Evolutionary conservation across 345 rosid species (phyloP).

Genomic region (Heritiera fomes): DNA sequence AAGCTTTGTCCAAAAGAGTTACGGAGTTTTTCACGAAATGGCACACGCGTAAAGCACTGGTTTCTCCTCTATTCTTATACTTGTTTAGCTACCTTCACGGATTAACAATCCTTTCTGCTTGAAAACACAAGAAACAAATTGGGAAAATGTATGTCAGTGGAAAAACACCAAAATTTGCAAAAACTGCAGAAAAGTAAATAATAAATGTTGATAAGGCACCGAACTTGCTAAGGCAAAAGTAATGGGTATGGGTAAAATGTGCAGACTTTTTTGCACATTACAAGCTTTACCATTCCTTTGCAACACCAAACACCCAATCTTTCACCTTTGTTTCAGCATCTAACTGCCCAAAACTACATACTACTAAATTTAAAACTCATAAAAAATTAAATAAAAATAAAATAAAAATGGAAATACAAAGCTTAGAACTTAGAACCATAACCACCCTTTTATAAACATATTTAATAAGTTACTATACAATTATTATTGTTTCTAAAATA

Average conservation of each 20-base stretch:
- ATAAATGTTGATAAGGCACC: slow-evolving; percentile 33
- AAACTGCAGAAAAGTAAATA: slow-evolving; percentile 21
- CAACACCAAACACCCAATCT: slow-evolving; percentile 17
- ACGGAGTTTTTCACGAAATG: slow-evolving; percentile 29
- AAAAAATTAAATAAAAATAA: neutral
- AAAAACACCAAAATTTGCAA: slow-evolving; percentile 32
- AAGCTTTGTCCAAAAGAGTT: neutral
- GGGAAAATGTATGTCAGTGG: slow-evolving; percentile 45
- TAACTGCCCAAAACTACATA: neutral
- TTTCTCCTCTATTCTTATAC: slow-evolving; percentile 27
- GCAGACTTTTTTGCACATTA: slow-evolving; percentile 29
- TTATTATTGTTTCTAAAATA: slow-evolving; percentile 8
- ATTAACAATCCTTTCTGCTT: slow-evolving; percentile 24
- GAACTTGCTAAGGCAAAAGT: slow-evolving; percentile 26
- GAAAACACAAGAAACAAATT: slow-evolving; percentile 19
- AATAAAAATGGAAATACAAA: neutral
- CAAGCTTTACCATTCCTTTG: slow-evolving; percentile 49
- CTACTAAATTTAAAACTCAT: neutral
- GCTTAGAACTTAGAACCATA: neutral
- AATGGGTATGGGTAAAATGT: slow-evolving; percentile 25
- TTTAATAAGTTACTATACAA: slow-evolving; percentile 14
- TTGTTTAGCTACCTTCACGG: slow-evolving; percentile 22
- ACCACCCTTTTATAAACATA: slow-evolving; percentile 24
- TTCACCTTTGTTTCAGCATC: slow-evolving; percentile 39
- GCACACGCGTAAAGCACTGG: slow-evolving; percentile 24